These are phyloP conservation scores for Strobilomyces dryophilus DNA, from an alignment of 768 basidiomycete species.

Conservation along the genomic window DNA sequence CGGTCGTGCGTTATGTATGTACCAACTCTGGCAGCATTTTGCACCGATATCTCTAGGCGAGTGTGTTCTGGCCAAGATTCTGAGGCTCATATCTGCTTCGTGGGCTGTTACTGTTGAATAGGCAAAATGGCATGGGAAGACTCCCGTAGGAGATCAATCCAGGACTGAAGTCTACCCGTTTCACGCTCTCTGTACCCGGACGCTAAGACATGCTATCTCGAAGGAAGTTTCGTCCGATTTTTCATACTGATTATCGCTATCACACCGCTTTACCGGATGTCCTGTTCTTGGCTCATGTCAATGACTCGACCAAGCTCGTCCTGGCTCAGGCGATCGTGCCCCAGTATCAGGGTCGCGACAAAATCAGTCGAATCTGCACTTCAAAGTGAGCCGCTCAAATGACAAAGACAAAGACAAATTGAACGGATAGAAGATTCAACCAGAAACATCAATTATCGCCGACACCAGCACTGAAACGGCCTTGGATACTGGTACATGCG, in stretches of 20 bases:
- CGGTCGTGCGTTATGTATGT: too few species aligned
- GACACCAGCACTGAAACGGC: background rate
- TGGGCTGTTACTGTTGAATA: background rate
- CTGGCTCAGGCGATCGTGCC: background rate
- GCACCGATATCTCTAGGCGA: too few species aligned
- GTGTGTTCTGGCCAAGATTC: background rate
- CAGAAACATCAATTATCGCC: too few species aligned
- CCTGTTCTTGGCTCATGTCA: background rate
- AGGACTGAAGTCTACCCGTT: background rate
- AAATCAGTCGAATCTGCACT: background rate
- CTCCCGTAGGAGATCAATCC: background rate
- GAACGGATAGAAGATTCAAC: too few species aligned
- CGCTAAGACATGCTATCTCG: background rate
- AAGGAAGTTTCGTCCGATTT: conserved; percentile 1
- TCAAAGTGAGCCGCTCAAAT: too few species aligned
- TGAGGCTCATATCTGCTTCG: background rate
- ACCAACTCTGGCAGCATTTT: background rate
- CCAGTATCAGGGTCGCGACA: background rate
- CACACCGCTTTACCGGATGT: background rate
- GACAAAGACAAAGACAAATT: too few species aligned
- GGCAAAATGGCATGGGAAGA: conserved; percentile 7
- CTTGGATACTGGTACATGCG: background rate
- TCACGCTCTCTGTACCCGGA: too few species aligned
- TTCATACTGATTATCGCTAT: background rate
- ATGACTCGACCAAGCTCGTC: background rate